Evolutionary conservation across 1,139 yeast genomes (phyloP).

Genomic region (Scheffersomyces titani): DNA sequence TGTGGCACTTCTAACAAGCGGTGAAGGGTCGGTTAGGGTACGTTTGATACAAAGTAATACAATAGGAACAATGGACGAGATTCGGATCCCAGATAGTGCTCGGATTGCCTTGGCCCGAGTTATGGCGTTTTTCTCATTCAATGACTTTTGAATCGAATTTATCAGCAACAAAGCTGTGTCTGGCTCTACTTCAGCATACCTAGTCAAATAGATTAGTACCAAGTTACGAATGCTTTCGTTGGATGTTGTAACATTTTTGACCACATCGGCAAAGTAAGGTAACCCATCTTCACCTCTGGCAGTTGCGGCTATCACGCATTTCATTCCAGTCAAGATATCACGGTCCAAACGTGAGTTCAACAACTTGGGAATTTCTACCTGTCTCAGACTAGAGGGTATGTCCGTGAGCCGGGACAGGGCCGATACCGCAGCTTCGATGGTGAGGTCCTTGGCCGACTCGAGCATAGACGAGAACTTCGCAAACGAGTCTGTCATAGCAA

Average conservation of each 20-base stretch:
- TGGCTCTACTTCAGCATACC: slow-evolving; percentile 84
- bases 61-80: slow-evolving; percentile 80
- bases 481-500: slow-evolving; percentile 42
- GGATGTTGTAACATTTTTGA: slow-evolving; percentile 79
- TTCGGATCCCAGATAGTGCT: slow-evolving; percentile 77
- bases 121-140: slow-evolving; percentile 68
- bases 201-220: slow-evolving; percentile 73
- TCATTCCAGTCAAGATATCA: slow-evolving; percentile 76
- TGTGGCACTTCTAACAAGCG: slow-evolving; percentile 77
- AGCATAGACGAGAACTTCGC: slow-evolving; percentile 49
- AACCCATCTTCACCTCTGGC: slow-evolving; percentile 64
- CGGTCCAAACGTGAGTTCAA: slow-evolving; percentile 71
- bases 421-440: slow-evolving; percentile 79
- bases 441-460: slow-evolving; percentile 79
- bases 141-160: slow-evolving; percentile 85
- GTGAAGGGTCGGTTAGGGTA: slow-evolving; percentile 68
- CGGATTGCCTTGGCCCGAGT: slow-evolving; percentile 74
- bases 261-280: slow-evolving; percentile 80
- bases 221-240: slow-evolving; percentile 71
- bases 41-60: slow-evolving; percentile 72
- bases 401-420: slow-evolving; percentile 70
- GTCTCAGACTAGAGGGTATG: slow-evolving; percentile 53
- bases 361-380: slow-evolving; percentile 64
- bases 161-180: slow-evolving; percentile 86
- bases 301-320: slow-evolving; percentile 66